phyloP scores from a whole-genome alignment of 2,329 filamentous ascomycete species.

The Aureobasidium sp. region DNA sequence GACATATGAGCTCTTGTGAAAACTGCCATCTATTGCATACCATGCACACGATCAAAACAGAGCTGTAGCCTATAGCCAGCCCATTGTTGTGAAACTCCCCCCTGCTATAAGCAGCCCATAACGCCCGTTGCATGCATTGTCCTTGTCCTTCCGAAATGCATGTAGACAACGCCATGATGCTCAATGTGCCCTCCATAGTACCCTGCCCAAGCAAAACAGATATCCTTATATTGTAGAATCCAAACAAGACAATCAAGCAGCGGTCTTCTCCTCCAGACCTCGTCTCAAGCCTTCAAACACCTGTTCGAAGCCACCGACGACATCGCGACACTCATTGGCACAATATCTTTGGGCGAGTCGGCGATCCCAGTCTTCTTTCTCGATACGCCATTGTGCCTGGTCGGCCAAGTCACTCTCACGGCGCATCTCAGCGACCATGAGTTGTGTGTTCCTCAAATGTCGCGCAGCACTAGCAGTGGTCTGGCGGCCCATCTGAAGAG shows the following conservation, averaged over 20 bases:
- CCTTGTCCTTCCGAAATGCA: background rate
- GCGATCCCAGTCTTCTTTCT: slow-evolving; percentile 77
- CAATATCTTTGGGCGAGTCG: slow-evolving; percentile 71
- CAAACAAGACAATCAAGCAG: slow-evolving; percentile 7
- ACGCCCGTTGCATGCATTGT: slow-evolving; percentile 3
- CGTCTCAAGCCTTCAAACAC: slow-evolving; percentile 75
- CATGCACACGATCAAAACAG: background rate
- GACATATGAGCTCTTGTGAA: background rate
- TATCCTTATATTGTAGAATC: background rate
- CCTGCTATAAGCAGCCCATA: background rate
- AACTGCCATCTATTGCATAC: slow-evolving; percentile 1
- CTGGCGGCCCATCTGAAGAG: slow-evolving; percentile 88
- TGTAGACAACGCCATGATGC: slow-evolving; percentile 8
- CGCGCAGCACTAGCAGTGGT: slow-evolving; percentile 75
- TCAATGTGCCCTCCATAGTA: slow-evolving; percentile 4
- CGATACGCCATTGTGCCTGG: slow-evolving; percentile 75
- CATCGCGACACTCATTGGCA: slow-evolving; percentile 74
- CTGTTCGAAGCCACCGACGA: slow-evolving; percentile 87
- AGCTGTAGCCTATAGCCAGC: background rate
- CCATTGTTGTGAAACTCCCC: background rate
- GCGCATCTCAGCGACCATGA: slow-evolving; percentile 78
- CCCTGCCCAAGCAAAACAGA: background rate
- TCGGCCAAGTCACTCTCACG: slow-evolving; percentile 76
- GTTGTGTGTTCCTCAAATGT: slow-evolving; percentile 71
- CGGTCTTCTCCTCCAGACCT: slow-evolving; percentile 14